phyloP scores from a whole-genome alignment of 2,329 filamentous ascomycete species.

The Blumeria hordei region DNA sequence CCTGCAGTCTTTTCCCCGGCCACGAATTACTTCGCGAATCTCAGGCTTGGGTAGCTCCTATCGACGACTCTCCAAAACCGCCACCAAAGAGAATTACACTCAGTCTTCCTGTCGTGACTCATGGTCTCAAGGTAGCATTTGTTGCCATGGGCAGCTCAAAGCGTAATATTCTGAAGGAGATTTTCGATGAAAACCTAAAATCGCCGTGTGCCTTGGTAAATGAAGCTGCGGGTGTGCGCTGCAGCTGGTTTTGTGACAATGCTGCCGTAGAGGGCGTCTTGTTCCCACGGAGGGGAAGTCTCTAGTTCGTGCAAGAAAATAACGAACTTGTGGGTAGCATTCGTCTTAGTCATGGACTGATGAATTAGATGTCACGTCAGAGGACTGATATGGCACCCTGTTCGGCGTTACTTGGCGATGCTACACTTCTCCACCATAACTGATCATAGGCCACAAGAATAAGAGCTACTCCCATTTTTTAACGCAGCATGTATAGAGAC shows the following conservation, averaged over 20 bases:
- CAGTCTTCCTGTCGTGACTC: constrained; percentile 71
- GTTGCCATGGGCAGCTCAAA: constrained; percentile 77
- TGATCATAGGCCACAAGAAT: no score
- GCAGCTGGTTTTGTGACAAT: constrained; percentile 86
- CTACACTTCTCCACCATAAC: no score
- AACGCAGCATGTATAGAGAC: no score
- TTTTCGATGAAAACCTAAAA: constrained; percentile 54
- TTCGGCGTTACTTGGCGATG: no score
- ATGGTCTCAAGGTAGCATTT: constrained; percentile 70
- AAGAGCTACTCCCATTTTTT: no score
- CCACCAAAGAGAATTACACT: constrained; percentile 78
- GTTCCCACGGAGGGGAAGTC: constrained; percentile 45
- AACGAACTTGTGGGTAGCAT: no score
- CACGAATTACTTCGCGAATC: constrained; percentile 69
- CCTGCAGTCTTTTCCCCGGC: constrained; percentile 84
- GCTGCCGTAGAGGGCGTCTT: constrained; percentile 64
- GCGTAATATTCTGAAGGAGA: constrained; percentile 76
- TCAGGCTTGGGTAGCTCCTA: constrained; percentile 76
- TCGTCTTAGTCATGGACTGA: no score
- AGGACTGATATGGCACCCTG: no score
- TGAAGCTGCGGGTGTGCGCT: constrained; percentile 56
- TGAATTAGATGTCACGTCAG: no score
- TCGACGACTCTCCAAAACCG: constrained; percentile 86
- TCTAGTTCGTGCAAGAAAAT: not conserved
- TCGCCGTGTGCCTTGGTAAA: constrained; percentile 81